phyloP scores from a whole-genome alignment of 352 stramenopile genomes.

The Phytophthora europaea region DNA sequence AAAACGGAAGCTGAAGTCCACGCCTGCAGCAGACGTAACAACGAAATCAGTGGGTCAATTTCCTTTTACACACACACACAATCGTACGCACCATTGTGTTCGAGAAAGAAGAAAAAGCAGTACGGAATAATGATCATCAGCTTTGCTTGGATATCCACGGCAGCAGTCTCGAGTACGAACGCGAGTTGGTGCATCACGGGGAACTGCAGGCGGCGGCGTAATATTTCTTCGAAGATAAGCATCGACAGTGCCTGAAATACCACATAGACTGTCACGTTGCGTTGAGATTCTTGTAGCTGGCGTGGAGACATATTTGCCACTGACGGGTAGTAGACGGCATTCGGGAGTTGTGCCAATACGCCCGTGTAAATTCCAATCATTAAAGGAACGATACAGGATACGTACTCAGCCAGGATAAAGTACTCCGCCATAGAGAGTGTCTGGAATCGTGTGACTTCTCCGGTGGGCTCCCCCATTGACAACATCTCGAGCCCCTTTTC shows the following conservation, averaged over 20 bases:
- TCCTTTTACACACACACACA: background rate
- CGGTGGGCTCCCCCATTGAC: background rate
- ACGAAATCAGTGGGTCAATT: background rate
- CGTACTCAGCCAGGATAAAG: conserved; percentile 39
- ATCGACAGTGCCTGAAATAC: conserved; percentile 32
- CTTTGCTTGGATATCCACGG: conserved; percentile 33
- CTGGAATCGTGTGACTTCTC: conserved; percentile 6
- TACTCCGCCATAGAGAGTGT: conserved; percentile 36
- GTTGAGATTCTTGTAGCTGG: background rate
- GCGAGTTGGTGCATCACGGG: conserved; percentile 35
- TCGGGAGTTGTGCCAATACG: conserved; percentile 19
- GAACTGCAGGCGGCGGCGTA: conserved; percentile 23
- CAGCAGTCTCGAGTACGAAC: conserved; percentile 38
- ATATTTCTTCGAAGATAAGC: conserved; percentile 17
- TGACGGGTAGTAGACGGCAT: conserved; percentile 27
- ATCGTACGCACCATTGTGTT: conserved; percentile 30
- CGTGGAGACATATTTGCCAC: background rate
- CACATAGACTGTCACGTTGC: conserved; percentile 27
- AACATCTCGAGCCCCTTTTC: background rate
- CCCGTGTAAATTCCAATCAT: conserved; percentile 35
- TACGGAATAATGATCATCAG: conserved; percentile 36
- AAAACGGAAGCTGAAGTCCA: conserved; percentile 33
- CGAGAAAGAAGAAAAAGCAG: conserved; percentile 42
- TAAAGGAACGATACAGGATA: conserved; percentile 33
- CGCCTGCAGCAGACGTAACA: conserved; percentile 11